phyloP scores from a whole-genome alignment of 2,329 filamentous ascomycete genomes.

The Verticillium nubilum region DNA sequence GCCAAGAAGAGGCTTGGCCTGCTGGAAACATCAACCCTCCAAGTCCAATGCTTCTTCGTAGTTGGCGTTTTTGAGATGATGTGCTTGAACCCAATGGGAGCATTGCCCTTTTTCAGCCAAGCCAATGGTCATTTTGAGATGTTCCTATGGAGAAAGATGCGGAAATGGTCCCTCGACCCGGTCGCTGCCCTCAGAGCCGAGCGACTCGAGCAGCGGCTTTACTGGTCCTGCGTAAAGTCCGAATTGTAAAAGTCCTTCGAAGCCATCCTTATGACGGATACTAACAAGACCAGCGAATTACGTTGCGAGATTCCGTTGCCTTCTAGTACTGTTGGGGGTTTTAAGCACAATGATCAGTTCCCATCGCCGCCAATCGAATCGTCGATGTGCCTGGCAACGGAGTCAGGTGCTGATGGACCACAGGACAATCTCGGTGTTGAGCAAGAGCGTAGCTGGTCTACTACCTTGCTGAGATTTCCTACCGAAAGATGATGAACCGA shows the following conservation, averaged over 20 bases:
- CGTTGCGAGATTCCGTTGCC: slow-evolving; percentile 12
- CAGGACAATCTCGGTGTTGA: slow-evolving; percentile 13
- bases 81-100: slow-evolving; percentile 21
- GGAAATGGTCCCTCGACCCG: not conserved
- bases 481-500: slow-evolving; percentile 16
- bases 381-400: slow-evolving; percentile 2
- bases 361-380: slow-evolving; percentile 18
- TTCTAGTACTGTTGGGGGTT: slow-evolving; percentile 8
- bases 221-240: slow-evolving; percentile 27
- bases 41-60: slow-evolving; percentile 24
- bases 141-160: slow-evolving; percentile 7
- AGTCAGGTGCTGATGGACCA: not conserved
- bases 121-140: slow-evolving; percentile 19
- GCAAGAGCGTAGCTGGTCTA: slow-evolving; percentile 21
- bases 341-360: slow-evolving; percentile 22
- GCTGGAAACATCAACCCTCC: slow-evolving; percentile 19
- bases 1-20: slow-evolving; percentile 24
- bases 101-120: slow-evolving; percentile 23
- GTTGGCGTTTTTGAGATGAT: slow-evolving; percentile 27
- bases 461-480: slow-evolving; percentile 22
- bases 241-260: slow-evolving; percentile 16
- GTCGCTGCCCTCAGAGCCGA: not conserved
- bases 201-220: slow-evolving; percentile 20
- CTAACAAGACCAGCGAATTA: slow-evolving; percentile 4
- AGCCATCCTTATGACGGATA: too few species aligned